Evolutionary conservation across 441 rosid species (phyloP), one percentile per base, ranked within the genome.

Genomic region (Erysimum cheiri): DNA sequence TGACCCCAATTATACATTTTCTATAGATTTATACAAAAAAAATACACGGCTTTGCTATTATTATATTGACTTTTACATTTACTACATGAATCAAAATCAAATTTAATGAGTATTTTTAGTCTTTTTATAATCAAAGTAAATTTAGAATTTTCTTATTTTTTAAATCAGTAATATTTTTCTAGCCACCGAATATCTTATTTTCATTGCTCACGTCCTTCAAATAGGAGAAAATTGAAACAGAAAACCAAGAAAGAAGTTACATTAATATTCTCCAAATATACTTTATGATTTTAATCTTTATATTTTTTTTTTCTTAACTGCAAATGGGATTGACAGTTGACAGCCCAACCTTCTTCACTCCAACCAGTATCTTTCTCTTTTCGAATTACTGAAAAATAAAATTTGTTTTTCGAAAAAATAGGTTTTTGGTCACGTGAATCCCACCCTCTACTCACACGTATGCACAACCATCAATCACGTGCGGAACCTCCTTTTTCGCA

Each of bases 351-450:
- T 78, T 75, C 73, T 26, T 50, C 57, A 9, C 64, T 48, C 47
- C 56, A 47, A 53, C 70, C 36, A 72, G 24, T 40, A 73, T 60
- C 57, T 68, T 68, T 60, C 40, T 61, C 62, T 53, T 53, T 61
- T 74, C 15, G 61, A 67, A 53, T 70, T 48, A 22, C 19, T 58
- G 12, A 5, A 33, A 50, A 9, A 35, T 1, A 57, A 54, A 53
- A 29, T 31, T 29, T 53, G 6, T 60, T 12, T 54, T 15, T 7
- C n/a, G 3, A 19, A 68, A 33, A 54, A 55, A n/a, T 1, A 3
- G 44, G 29, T 43, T 71, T 63, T 73, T 74, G 64, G 73, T 83
- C 93, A 88, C 85, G 88, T 86, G 91, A 83, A 75, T 81, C 87
- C 81, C 84, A 80, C 78, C 74, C 73, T 67, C 54, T 12, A 14